Evolutionary conservation across 2,329 filamentous ascomycete genomes (phyloP), one percentile per base, ranked within the genome.

Genomic region (Lachnellula cervina): DNA sequence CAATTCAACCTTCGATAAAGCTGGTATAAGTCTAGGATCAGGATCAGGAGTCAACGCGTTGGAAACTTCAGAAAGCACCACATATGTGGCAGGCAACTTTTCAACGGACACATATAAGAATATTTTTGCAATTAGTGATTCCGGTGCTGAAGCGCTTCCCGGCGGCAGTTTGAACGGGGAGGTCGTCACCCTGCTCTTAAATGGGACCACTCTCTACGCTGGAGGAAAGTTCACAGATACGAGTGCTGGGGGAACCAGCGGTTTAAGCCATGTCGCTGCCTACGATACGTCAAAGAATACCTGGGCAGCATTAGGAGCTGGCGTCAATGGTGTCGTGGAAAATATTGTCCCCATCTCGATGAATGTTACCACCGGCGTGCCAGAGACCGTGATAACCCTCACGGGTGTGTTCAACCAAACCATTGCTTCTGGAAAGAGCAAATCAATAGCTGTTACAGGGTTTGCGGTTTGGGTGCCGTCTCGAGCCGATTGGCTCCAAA

Each of bases 391-490:
- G 21, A 80, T 97, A 59, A 84, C 87, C 1, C 77, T 99, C 57
- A 93, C 86, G 49, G 94, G 94, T 5, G 78, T 83, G 57, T 99
- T 99, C 70, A 80, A 81, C 16, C 76, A 84, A 52, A 83, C 96
- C 59, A 80, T 86, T 28, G 81, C 80, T 0, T 93, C 90, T 64
- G 83, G 76, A 37, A 77, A 77, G 60, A 86, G 86, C 62, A 71
- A 78, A 6, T 80, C 83, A 9, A 78, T 86, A 28, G 66, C 80
- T 8, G 88, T 85, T 0, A 73, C 83, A 50, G 91, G 92, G 2
- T 90, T 99, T 66, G 93, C 90, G 14, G 78, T 97, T 38, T 99
- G 94, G 94, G 87, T 97, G 7, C 89, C 89, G 3, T 95, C 91
- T 3, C 78, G 81, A 59, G 80, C 79, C 56, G 94, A 94, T 69